Base-by-base conservation (phyloP, 331 rosid species). In the Quercus tomentella region DNA sequence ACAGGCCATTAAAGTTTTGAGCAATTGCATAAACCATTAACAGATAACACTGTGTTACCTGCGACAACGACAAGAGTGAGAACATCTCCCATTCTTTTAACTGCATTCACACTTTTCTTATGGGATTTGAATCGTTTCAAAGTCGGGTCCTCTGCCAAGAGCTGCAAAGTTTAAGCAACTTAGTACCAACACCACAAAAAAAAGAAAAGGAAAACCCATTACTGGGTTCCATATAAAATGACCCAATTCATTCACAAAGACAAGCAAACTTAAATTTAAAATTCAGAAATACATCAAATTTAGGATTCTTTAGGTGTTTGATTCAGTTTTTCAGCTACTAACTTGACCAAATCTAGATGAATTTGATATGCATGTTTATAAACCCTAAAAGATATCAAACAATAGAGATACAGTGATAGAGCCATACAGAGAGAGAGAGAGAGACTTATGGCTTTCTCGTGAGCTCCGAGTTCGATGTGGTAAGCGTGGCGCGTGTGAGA, bases 391-490 rank as follows among this genome's bases (percentile, higher is more conserved):
- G n/a, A 26, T 62, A 62, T 62, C 7, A 14, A 62, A 25, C 69
- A 20, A 28, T 9, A 28, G 1, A 61, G 16, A 65, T 2, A 66
- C 23, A 65, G 23, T 21, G 23, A 65, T 2, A 28, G 21, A 15
- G 15, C 3, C 17, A 23, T 17, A n/a, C n/a, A 18, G 37, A 56
- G 68, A 1, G 11, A 72, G 63, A 22, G 16, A 4, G 26, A 3
- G 80, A 58, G 67, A 21, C 94, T 93, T 86, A 96, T 97, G 74
- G 98, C 98, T 88, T 90, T 88, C 87, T 96, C 97, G 69, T 97
- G 98, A 55, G 89, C 28, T 10, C 98, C 99, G 4, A 89, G 94
- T 80, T 87, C 89, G 81, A 88, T 51, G 76, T 96, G 98, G 78
- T 79, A 89, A 84, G 83, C 86, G 81, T 83, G 75, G 79, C 84